Conservation (phyloP, 164 flowering plant genomes). For the Magnolia sinica region DNA sequence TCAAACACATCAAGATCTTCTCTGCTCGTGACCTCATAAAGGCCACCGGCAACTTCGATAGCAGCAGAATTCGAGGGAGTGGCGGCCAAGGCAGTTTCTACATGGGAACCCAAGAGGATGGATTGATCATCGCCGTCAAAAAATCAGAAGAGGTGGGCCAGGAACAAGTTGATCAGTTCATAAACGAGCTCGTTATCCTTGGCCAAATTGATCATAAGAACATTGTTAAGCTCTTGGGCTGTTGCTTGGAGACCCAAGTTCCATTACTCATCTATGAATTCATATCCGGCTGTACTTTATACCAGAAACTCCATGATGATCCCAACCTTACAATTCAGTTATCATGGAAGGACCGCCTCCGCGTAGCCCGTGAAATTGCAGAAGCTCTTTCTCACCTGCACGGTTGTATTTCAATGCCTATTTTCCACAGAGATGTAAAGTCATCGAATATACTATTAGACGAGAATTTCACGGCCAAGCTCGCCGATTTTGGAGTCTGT, state of each 20-base stretch:
- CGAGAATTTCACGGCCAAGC: constrained; percentile 32
- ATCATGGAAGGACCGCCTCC: background rate
- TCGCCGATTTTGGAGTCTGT: constrained; percentile 46
- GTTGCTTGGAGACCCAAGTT: constrained; percentile 4
- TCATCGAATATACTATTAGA: constrained; percentile 40
- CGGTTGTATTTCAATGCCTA: constrained; percentile 34
- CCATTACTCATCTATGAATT: constrained; percentile 5
- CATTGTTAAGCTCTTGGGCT: constrained; percentile 7
- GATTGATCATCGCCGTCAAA: constrained; percentile 16
- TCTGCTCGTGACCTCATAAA: constrained; percentile 9
- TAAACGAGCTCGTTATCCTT: background rate
- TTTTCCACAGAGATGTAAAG: constrained; percentile 43
- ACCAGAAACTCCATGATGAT: constrained; percentile 14
- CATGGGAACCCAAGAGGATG: constrained; percentile 13
- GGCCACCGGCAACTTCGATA: constrained; percentile 15
- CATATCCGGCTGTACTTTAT: background rate
- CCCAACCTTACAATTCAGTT: background rate
- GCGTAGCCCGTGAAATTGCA: background rate
- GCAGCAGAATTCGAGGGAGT: constrained; percentile 9
- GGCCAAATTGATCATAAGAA: constrained; percentile 1
- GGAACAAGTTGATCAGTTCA: constrained; percentile 3
- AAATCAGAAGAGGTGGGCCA: constrained; percentile 4
- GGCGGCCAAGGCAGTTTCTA: constrained; percentile 22
- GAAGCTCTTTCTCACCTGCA: constrained; percentile 21
- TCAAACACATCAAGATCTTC: constrained; percentile 8